Conservation (phyloP, 2,329 filamentous ascomycete species). For the Cercospora zeae-maydis region DNA sequence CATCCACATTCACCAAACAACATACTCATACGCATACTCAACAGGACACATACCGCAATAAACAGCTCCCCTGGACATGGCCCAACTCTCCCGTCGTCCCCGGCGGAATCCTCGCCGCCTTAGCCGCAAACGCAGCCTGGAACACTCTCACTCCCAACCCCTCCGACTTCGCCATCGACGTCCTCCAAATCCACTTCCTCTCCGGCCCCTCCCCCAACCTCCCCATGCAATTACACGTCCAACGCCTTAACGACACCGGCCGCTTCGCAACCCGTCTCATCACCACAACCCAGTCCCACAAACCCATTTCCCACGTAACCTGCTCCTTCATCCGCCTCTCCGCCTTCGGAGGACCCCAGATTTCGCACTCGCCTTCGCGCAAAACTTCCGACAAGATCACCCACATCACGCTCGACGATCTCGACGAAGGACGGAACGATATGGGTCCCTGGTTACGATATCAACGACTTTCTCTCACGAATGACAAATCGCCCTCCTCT, state of each 20-base stretch:
- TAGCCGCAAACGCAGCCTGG: constrained; percentile 15
- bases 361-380: constrained; percentile 14
- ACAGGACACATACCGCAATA: constrained; percentile 14
- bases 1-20: not conserved
- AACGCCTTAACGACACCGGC: constrained; percentile 15
- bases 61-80: constrained; percentile 17
- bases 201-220: not conserved
- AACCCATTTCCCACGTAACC: constrained; percentile 14
- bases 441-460: constrained; percentile 19
- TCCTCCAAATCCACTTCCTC: constrained; percentile 11
- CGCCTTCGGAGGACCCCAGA: constrained; percentile 15
- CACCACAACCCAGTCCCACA: constrained; percentile 11
- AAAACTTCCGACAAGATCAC: constrained; percentile 3
- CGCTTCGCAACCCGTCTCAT: constrained; percentile 15
- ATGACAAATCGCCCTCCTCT: not conserved
- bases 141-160: constrained; percentile 12
- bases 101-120: constrained; percentile 8
- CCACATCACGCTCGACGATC: constrained; percentile 19
- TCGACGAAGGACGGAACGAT: constrained; percentile 9
- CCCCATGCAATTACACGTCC: constrained; percentile 11
- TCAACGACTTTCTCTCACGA: constrained; percentile 16
- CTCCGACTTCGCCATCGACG: constrained; percentile 16
- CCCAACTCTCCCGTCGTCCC: constrained; percentile 8
- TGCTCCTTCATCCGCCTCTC: constrained; percentile 18
- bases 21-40: not conserved